Evolutionary conservation across 208 protist species (phyloP).

Genomic region (Trypanosoma vivax): DNA sequence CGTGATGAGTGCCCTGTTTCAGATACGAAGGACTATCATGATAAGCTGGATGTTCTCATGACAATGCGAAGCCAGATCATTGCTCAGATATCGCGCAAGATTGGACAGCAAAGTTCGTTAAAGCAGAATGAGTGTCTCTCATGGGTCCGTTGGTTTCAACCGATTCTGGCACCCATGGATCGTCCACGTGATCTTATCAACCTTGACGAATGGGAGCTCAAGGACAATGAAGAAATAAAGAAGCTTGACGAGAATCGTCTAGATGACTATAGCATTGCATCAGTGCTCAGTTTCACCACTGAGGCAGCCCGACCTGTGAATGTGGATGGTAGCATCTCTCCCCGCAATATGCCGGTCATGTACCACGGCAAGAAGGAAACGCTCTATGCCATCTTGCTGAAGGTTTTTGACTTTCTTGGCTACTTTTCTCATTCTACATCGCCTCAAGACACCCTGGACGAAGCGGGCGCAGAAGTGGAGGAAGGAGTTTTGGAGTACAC

Average conservation of each 20-base stretch:
- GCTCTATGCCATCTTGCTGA: conserved; percentile 76
- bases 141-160: conserved; percentile 80
- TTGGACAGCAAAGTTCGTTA: conserved; percentile 28
- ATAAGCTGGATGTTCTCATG: conserved; percentile 49
- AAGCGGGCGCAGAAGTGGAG: conserved; percentile 8
- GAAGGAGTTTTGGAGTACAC: too few species aligned
- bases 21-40: conserved; percentile 70
- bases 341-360: conserved; percentile 14
- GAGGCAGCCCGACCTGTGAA: conserved; percentile 19
- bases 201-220: conserved; percentile 77
- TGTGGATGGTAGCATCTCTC: background rate
- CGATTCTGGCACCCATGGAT: conserved; percentile 39
- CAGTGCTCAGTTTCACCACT: conserved; percentile 33
- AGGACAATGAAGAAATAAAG: conserved; percentile 19
- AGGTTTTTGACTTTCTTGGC: conserved; percentile 84
- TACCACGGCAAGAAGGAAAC: conserved; percentile 69
- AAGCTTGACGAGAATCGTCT: conserved; percentile 33
- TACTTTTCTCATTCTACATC: conserved; percentile 75
- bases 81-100: conserved; percentile 56
- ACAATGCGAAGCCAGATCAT: conserved; percentile 67
- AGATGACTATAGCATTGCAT: conserved; percentile 46
- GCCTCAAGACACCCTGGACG: conserved; percentile 13
- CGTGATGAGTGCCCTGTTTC: conserved; percentile 69
- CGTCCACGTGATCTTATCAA: conserved; percentile 41
- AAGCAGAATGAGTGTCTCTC: conserved; percentile 45